These are phyloP conservation scores for Solanum gandarillasii DNA, from an alignment of 257 asterid genomes.

Conservation along the genomic window DNA sequence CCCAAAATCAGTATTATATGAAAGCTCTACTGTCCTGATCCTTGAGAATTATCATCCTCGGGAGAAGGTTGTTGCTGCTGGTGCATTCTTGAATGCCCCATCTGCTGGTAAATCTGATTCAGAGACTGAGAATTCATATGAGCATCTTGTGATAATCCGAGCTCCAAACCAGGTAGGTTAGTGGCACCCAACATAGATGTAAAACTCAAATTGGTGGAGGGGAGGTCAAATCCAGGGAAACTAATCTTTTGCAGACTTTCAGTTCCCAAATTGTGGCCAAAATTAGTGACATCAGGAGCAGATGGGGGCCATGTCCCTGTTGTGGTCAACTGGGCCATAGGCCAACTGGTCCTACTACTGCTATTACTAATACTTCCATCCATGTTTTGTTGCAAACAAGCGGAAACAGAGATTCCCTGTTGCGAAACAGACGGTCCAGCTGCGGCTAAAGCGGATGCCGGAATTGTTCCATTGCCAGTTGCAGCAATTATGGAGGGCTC, in stretches of 20 bases:
- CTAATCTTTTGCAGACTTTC: constrained; percentile 44
- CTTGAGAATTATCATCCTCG: constrained; percentile 40
- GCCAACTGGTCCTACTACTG: constrained; percentile 39
- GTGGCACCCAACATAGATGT: constrained; percentile 43
- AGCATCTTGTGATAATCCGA: constrained; percentile 64
- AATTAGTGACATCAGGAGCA: neutral
- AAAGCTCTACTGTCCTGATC: constrained; percentile 30
- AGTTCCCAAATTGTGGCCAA: constrained; percentile 15
- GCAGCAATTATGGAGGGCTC: constrained; percentile 72
- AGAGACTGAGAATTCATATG: constrained; percentile 38
- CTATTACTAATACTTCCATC: constrained; percentile 5
- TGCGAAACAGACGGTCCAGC: constrained; percentile 36
- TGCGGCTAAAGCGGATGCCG: constrained; percentile 56
- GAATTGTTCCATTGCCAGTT: constrained; percentile 65
- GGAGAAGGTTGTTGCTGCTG: constrained; percentile 21
- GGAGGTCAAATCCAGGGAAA: constrained; percentile 47
- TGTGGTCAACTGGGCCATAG: constrained; percentile 12
- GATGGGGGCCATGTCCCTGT: constrained; percentile 40
- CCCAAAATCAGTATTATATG: neutral
- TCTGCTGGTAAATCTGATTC: constrained; percentile 58
- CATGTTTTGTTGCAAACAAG: constrained; percentile 3
- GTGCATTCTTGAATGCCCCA: constrained; percentile 31
- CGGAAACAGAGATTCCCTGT: constrained; percentile 26
- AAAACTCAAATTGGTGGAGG: constrained; percentile 36
- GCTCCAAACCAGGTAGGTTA: constrained; percentile 54